These are phyloP conservation scores for Xylaria polymorpha DNA, from an alignment of 2,329 filamentous ascomycete species.

Conservation along the genomic window DNA sequence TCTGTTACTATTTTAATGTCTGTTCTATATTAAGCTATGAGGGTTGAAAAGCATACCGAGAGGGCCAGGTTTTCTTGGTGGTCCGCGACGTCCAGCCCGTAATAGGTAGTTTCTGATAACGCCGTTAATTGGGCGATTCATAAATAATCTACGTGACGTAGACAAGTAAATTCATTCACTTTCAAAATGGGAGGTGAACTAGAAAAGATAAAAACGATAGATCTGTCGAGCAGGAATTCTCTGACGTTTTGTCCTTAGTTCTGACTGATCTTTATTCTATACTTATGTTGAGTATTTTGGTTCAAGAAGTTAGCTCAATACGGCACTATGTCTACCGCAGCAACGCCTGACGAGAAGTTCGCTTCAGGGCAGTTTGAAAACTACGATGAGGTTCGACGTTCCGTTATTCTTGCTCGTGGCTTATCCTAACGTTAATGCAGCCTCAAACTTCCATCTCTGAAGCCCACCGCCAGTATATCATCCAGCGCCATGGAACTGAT, in stretches of 20 bases:
- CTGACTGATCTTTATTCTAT: background rate
- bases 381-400: conserved; percentile 13
- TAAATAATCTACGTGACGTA: conserved; percentile 8
- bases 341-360: conserved; percentile 6
- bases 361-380: conserved; percentile 11
- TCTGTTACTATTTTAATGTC: background rate
- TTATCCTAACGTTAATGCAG: conserved; percentile 18
- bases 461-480: conserved; percentile 32
- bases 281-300: background rate
- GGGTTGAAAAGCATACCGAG: background rate
- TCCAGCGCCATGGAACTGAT: conserved; percentile 32
- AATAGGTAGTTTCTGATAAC: background rate
- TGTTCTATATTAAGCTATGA: background rate
- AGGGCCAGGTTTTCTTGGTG: background rate
- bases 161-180: background rate
- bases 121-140: background rate
- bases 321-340: conserved; percentile 13
- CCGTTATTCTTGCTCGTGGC: background rate
- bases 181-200: background rate
- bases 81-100: background rate
- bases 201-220: conserved; percentile 1
- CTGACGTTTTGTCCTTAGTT: background rate
- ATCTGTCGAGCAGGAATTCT: background rate
- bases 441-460: conserved; percentile 29
- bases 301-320: background rate